These are phyloP conservation scores for Logfia minima DNA, from an alignment of 129 eudicot genomes.

Conservation along the genomic window DNA sequence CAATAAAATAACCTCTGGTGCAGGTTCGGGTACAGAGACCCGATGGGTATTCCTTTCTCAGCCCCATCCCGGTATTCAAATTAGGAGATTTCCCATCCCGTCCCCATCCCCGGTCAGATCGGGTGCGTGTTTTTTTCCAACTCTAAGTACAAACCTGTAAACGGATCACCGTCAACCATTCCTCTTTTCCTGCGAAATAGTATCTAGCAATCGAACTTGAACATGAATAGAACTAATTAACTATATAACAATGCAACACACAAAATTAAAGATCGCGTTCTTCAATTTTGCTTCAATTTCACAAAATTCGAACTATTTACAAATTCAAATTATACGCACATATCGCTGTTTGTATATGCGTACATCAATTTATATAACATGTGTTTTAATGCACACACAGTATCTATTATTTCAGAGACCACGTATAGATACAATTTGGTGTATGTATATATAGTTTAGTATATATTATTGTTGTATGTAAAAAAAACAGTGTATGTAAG, in stretches of 20 bases:
- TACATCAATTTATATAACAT: conserved; percentile 4
- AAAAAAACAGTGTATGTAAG: conserved; percentile 22
- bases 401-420: conserved; percentile 16
- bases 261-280: not conserved
- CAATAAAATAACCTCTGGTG: no score
- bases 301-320: conserved; percentile 28
- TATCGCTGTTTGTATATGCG: conserved; percentile 3
- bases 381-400: conserved; percentile 17
- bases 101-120: no score
- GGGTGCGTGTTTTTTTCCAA: no score
- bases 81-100: no score
- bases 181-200: no score
- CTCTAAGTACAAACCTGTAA: conserved; percentile 40
- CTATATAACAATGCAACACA: conserved; percentile 23
- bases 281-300: conserved; percentile 25
- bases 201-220: conserved; percentile 36
- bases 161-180: conserved; percentile 48
- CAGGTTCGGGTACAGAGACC: no score
- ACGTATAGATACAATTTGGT: conserved; percentile 34
- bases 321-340: conserved; percentile 6
- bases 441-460: conserved; percentile 35
- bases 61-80: no score
- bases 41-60: no score
- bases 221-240: conserved; percentile 25
- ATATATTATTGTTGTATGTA: conserved; percentile 10